Evolutionary conservation across 2,329 filamentous ascomycete species (phyloP).

Genomic region (Seiridium cupressi): DNA sequence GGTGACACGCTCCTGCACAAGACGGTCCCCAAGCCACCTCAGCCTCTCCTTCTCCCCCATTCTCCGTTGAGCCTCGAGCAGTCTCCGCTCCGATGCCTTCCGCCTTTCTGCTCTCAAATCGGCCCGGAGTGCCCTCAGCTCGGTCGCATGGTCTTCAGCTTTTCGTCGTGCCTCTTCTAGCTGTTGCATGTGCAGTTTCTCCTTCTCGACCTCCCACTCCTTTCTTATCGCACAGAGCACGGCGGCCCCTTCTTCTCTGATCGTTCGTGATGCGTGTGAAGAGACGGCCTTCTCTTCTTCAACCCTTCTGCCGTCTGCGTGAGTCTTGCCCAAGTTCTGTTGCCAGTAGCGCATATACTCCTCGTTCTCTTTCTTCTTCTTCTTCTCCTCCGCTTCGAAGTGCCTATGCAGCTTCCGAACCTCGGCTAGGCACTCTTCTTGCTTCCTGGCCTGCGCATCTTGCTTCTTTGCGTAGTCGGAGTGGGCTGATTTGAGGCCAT

Average conservation of each 20-base stretch:
- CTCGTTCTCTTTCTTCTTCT: background rate
- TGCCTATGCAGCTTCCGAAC: background rate
- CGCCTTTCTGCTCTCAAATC: background rate
- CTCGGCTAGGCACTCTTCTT: background rate
- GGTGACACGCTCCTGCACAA: background rate
- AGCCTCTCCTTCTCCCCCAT: background rate
- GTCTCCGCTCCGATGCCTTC: background rate
- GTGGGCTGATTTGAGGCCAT: background rate
- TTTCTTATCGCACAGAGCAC: background rate
- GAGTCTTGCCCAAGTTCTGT: background rate
- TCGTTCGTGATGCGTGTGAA: background rate
- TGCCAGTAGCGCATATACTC: background rate
- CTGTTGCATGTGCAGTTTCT: background rate
- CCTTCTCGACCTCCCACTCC: background rate
- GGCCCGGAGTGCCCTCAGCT: background rate
- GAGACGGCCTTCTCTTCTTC: background rate
- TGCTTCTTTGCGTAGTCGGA: background rate
- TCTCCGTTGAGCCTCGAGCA: background rate
- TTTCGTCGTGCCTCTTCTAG: background rate
- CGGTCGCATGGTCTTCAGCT: background rate
- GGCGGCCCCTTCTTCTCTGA: background rate
- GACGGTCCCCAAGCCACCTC: background rate
- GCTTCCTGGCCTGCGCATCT: background rate
- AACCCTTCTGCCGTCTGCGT: background rate
- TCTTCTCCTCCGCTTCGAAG: background rate